Base-by-base conservation (phyloP, 176 grass and related monocot species). In the Oryza officinalis region DNA sequence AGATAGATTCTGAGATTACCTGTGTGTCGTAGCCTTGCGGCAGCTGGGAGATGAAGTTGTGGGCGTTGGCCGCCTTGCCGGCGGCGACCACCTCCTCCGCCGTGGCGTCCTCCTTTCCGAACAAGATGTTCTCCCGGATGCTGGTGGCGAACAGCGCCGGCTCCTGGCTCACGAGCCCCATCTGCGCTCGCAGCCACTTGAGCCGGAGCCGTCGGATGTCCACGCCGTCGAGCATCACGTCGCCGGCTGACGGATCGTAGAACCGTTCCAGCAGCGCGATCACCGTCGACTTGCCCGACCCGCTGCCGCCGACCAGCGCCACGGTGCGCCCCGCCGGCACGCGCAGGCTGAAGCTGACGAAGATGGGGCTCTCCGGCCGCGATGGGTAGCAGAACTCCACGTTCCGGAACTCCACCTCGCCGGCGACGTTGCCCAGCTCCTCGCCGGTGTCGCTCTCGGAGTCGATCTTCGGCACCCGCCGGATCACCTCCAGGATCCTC, bases 81-180 rank as follows among this genome's bases (percentile, higher is more conserved):
- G 89, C 96, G 0, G 81, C 71, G 15, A 90, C 64, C 13, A 99
- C 67, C 91, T 99, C 91, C 40, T 96, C 96, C 88, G 77, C 76
- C 37, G 93, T 73, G n/a, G 96, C 96, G 65, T 94, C 91, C 70
- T 96, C 96, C 67, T 99, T 99, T 23, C 96, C 96, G 41, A 99
- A 96, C 77, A 99, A 45, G 60, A 99, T 92, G 82, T 99, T 99
- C 86, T 99, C 93, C 79, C 77, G 75, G 57, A 99, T 99, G 6
- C 93, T 92, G 68, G 96, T 96, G 13, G 96, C 96, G 71, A 99
- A 96, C 49, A 99, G 86, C 54, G 96, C 96, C 31, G 96, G 96
- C 86, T 99, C 96, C 65, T 99, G 96, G 87, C 96, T 99, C 5
- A 99, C 96, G 15, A 99, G 87, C 18, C 96, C 96, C 69, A 99